Evolutionary conservation across 169 alveolate genomes (phyloP), one percentile per base, ranked within the genome.

Genomic region (Plasmodium relictum): DNA sequence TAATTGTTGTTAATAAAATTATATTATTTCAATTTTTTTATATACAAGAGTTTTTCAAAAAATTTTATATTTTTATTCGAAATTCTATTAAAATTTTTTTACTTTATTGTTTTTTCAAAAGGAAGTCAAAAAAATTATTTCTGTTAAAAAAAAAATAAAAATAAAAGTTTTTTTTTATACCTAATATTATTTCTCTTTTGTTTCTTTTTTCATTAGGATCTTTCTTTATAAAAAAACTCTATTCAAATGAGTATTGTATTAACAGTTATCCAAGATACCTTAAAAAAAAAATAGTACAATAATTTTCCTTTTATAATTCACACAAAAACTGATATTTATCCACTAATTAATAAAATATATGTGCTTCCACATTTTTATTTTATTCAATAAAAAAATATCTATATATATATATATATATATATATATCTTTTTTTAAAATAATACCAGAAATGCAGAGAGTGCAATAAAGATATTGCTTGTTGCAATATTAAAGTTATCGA

Each of bases 401-500:
- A 74, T 31, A 62, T 24, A 22, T 44, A 66, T 42, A 20, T 42
- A 39, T 66, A 66, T 66, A 5, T 41, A 66, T n/a, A 16, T 14
- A 44, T 7, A 1, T 68, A 7, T 72, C 7, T 72, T 14, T 72
- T 22, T 72, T 58, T 68, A 22, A 66, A 37, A n/a, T 37, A 54
- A 56, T 80, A 80, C 90, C 90, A 80, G 73, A 56, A 80, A 80
- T 80, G 90, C 90, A n/a, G 90, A 56, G 24, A 80, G 59, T 18
- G 74, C 90, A 54, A 69, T 48, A 5, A 69, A 80, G 7, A 80
- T 50, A 52, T 80, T 80, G 50, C 90, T 80, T 31, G 78, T 80
- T 80, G 83, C 90, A 59, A 80, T 80, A 61, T 20, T 80, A 68
- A 52, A 80, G 70, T 80, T 80, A 54, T 80, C 90, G 42, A 80